Base-by-base conservation (phyloP, 441 rosid species). In the Sinapis alba region DNA sequence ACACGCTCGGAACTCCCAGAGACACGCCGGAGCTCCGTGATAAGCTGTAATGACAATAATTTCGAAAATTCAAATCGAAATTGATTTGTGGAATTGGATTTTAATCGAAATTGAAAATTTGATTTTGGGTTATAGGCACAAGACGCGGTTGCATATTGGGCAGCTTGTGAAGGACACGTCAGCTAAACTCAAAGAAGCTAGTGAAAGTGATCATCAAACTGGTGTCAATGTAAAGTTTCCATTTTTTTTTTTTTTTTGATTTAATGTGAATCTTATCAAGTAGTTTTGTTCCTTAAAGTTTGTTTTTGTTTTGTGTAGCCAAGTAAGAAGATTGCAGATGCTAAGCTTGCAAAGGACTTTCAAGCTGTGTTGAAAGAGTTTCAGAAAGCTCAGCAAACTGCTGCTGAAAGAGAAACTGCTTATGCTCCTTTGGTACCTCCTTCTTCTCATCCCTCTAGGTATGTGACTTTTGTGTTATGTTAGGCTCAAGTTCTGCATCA, bases 11-110 rank as follows among this genome's bases (percentile, higher is more conserved):
- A 12, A 92, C 98, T 61, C 97, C 99, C 34, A 95, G 88, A 83
- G 99, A 95, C 65, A 92, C 94, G 27, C 92, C 97, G n/a, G 96
- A 91, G 75, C 98, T 95, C 65, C 94, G 99, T 5, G 94, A 92
- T 69, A 95, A 95, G 87, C 88, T 95, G 99, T 50, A 50, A 50
- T 7, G 15, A 50, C 11, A 47, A 47, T 91, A 72, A 79, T 41
- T 47, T 7, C 16, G 21, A 16, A 16, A 50, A 16, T 50, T 50
- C 21, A 7, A 50, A 50, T 16, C 16, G 1, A 1, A 50, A 50
- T 50, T 16, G 21, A 50, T 16, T 50, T 50, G 54, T 50, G 54
- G 54, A 15, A 47, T 47, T 47, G n/a, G 43, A 36, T 36, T 11
- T 4, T 28, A 28, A 28, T 28, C 32, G 19, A 6, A 47, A 47